Percentiles rank a stretch among this genome's conserved stretches.
phyloP scores from a whole-genome alignment of 345 rosid species.

The Adansonia digitata region DNA sequence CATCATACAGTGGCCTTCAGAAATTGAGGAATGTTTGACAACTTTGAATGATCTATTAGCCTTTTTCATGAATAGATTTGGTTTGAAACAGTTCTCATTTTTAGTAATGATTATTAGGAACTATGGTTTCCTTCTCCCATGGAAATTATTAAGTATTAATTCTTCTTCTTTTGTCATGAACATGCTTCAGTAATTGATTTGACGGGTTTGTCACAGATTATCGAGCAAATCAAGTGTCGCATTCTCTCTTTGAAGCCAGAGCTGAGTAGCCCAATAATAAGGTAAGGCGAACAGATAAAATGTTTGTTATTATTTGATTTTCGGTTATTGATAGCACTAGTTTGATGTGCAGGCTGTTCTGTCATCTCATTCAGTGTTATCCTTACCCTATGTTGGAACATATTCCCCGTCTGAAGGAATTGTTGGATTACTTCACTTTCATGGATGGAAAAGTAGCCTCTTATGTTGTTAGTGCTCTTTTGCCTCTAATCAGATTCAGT shows the following conservation, averaged over 20 bases:
- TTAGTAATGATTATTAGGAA: background rate
- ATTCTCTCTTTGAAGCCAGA: constrained; percentile 72
- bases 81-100: background rate
- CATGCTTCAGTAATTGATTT: background rate
- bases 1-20: background rate
- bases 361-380: constrained; percentile 47
- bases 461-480: constrained; percentile 49
- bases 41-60: background rate
- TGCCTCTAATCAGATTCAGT: constrained; percentile 66
- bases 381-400: constrained; percentile 62
- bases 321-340: background rate
- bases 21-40: background rate
- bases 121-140: background rate
- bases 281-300: constrained; percentile 31
- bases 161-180: background rate
- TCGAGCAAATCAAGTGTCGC: constrained; percentile 75
- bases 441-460: constrained; percentile 52
- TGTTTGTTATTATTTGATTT: constrained; percentile 9
- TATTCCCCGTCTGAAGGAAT: constrained; percentile 67
- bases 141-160: background rate
- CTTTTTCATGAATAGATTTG: background rate
- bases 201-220: constrained; percentile 43
- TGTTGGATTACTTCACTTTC: constrained; percentile 63
- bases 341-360: constrained; percentile 51
- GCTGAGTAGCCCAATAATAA: constrained; percentile 50